Conservation (phyloP, 129 eudicot genomes). For the Arctium lappa region DNA sequence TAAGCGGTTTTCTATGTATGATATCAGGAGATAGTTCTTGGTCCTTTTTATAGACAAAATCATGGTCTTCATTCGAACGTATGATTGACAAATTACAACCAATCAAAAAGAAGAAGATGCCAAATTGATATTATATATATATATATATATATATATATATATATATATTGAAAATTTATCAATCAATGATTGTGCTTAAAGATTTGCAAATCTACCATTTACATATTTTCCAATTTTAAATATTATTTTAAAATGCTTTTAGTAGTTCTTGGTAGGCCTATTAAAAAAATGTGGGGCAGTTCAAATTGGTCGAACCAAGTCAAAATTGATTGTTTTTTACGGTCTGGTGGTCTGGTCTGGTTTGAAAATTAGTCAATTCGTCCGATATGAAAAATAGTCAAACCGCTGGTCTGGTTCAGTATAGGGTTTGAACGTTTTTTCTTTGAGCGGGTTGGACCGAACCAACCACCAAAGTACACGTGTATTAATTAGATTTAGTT, state of each 20-base stretch:
- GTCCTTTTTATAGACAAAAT: conserved; percentile 6
- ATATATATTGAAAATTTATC: background rate
- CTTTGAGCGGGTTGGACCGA: too few species aligned
- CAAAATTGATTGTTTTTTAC: too few species aligned
- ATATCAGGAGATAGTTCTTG: background rate
- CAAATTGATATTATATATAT: background rate
- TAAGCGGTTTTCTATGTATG: background rate
- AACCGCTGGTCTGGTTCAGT: too few species aligned
- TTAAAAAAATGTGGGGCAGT: background rate
- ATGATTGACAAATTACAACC: background rate
- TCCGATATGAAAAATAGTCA: too few species aligned
- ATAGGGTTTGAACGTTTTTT: too few species aligned
- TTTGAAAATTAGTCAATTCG: too few species aligned
- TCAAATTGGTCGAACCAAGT: too few species aligned
- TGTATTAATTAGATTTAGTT: too few species aligned
- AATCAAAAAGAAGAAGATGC: background rate
- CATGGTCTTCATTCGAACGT: background rate
- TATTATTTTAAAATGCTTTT: background rate
- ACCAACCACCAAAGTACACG: too few species aligned
- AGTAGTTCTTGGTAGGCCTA: background rate
- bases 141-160: background rate
- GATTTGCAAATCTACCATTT: background rate
- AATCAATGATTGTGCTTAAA: background rate
- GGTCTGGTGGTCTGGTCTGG: too few species aligned
- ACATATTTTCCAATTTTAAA: background rate